Base-by-base conservation (phyloP, 345 rosid species). In the Camelina neglecta region DNA sequence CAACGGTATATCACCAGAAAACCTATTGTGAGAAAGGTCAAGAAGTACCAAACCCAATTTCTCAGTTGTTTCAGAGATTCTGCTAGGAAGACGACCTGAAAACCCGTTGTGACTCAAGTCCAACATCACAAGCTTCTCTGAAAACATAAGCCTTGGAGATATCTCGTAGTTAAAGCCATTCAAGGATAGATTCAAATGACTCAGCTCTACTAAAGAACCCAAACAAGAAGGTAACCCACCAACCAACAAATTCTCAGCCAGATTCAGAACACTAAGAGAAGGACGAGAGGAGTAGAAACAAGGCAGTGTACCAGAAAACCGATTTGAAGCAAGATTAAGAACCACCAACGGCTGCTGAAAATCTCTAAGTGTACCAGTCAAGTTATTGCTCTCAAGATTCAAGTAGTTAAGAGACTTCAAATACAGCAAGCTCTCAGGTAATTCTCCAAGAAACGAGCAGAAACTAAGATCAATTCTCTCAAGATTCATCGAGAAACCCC, bases 141-240 rank as follows among this genome's bases (percentile, higher is more conserved):
- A 83, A 58, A 91, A 91, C 64, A 84, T 80, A 12, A 91, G 91
- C 48, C 93, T 81, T 0, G 96, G 97, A 51, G 98, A 86, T 69
- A 93, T 76, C 70, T 80, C 89, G 78, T 87, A 85, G 65, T 65
- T 81, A 65, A 94, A 79, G 70, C 58, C 87, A 73, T 94, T 94
- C 51, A 60, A 83, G 0, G 97, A 91, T 15, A 94, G 80, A 82
- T 94, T 94, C 35, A 94, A 63, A 80, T 84, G 90, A 1, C 72
- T 79, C 79, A 94, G 67, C 24, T 79, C 80, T 59, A 78, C 20
- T 8, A 91, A 79, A 5, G 96, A 88, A 57, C 89, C 85, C 45
- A 93, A 81, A 80, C 98, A 93, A 6, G 97, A 88, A 77, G 98
- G 97, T 48, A 94, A 83, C 1, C 98, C 98, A 60, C 98, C 98